phyloP scores from a whole-genome alignment of 2,329 filamentous ascomycete species.

The Lasiodiplodia sp. region DNA sequence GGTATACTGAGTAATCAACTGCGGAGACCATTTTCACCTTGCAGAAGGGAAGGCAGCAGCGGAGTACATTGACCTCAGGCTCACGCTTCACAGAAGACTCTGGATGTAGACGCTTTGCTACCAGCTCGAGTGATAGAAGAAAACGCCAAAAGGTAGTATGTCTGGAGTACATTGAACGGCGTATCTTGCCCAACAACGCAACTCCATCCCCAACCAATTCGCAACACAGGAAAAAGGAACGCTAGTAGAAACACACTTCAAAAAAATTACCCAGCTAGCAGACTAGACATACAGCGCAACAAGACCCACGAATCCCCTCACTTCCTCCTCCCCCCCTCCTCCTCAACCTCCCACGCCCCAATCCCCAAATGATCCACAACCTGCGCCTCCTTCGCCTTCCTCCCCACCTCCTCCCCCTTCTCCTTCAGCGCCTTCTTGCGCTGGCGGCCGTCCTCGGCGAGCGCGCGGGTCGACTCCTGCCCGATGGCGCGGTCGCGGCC shows the following conservation, averaged over 20 bases:
- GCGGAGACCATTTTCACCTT: neutral
- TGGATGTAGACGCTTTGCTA: neutral
- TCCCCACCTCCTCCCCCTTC: conserved; percentile 13
- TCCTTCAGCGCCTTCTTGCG: conserved; percentile 20
- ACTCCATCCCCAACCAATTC: no score
- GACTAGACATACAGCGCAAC: no score
- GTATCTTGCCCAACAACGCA: neutral
- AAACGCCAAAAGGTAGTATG: neutral
- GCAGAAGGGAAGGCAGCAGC: neutral
- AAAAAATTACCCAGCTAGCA: no score
- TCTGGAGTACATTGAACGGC: neutral
- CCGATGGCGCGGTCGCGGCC: conserved; percentile 32
- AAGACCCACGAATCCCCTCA: no score
- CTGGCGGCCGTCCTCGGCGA: conserved; percentile 6
- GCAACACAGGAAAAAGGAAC: neutral
- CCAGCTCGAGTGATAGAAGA: neutral
- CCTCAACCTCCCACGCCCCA: conserved; percentile 33
- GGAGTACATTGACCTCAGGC: neutral
- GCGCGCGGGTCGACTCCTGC: conserved; percentile 37
- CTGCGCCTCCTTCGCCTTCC: conserved; percentile 22
- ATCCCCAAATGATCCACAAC: conserved; percentile 47
- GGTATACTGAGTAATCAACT: neutral
- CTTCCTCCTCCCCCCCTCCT: neutral
- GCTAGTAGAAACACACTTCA: no score
- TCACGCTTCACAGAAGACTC: neutral